Evolutionary conservation across 768 basidiomycete genomes (phyloP), one percentile per base, ranked within the genome.

Genomic region (Serendipita sp.): DNA sequence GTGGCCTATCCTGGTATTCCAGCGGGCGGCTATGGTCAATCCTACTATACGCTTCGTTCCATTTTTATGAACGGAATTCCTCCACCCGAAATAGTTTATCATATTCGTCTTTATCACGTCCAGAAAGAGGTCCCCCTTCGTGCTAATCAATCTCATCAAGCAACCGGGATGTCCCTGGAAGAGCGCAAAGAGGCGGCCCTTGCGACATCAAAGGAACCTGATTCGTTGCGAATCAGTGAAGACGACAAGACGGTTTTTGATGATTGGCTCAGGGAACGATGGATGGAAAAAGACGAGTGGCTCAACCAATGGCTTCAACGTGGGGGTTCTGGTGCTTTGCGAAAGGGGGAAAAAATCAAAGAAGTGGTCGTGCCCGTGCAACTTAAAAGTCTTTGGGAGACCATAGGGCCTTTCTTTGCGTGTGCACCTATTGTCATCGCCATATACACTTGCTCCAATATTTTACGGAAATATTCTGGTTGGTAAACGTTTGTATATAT

Each of bases 1-100:
- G 78, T 95, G 66, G 82, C 86, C 31, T 99, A 99, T 74, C 90
- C 92, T 67, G 93, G 93, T 8, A 80, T 95, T 44, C 91, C 92
- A 15, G 79, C 82, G 2, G 78, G 80, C 69, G 84, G 83, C 34
- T 93, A 88, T 69, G 92, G 92, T 0, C 93, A 96, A 73, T 80
- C 82, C 27, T 90, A 85, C 72, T 97, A 95, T 73, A 93, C 91
- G 45, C 75, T 98, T 44, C 83, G 87, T 45, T 93, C 92, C 4
- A 85, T 96, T 66, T 96, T 95, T 74, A 78, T 86, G 64, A 79
- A 85, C 66, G 80, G 87, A 2, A 75, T 91, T 2, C 79, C 93
- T 2, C 93, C 95, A 1, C 95, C 94, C 0, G 75, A 78, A 5
- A 79, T 99, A 43, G 89, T 95, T 74, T 79, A 97, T 69, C 95